A percentile compares a stretch with the other conserved stretches of the same genome.
Evolutionary conservation across 495 filamentous ascomycete genomes (phyloP).

Genomic region (Aspergillus coremiiformis): DNA sequence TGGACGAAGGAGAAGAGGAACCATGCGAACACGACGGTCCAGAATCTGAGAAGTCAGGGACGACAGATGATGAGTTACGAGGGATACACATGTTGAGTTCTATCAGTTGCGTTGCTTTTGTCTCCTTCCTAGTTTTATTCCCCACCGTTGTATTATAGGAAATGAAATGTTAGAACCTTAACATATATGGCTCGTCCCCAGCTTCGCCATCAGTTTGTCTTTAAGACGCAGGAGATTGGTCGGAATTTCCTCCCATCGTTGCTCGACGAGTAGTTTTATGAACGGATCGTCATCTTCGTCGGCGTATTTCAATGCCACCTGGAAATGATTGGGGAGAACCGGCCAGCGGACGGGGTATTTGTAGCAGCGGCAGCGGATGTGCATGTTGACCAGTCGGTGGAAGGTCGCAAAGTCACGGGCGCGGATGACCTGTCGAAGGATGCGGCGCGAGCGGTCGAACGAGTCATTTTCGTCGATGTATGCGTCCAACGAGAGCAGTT

Average conservation of each 20-base stretch:
- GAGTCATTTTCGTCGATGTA: constrained; percentile 29
- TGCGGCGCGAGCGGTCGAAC: constrained; percentile 14
- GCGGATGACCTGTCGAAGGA: constrained; percentile 30
- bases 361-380: constrained; percentile 25
- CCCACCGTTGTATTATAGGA: not conserved
- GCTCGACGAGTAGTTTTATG: constrained; percentile 21
- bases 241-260: constrained; percentile 30
- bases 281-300: constrained; percentile 29
- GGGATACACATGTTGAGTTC: not conserved
- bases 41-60: constrained; percentile 9
- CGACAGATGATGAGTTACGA: constrained; percentile 2
- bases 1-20: constrained; percentile 33
- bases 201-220: constrained; percentile 14
- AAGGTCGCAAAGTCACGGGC: constrained; percentile 29
- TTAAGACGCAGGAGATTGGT: constrained; percentile 17
- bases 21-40: constrained; percentile 18
- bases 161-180: not conserved
- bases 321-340: constrained; percentile 20
- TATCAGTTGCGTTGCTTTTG: not conserved
- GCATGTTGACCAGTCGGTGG: constrained; percentile 21
- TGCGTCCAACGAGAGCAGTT: constrained; percentile 25
- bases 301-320: constrained; percentile 20
- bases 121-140: not conserved
- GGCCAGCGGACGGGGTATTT: constrained; percentile 29
- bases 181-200: not conserved